These are phyloP conservation scores for Thalassiosira hispida DNA, from an alignment of 352 stramenopile genomes.

Conservation along the genomic window DNA sequence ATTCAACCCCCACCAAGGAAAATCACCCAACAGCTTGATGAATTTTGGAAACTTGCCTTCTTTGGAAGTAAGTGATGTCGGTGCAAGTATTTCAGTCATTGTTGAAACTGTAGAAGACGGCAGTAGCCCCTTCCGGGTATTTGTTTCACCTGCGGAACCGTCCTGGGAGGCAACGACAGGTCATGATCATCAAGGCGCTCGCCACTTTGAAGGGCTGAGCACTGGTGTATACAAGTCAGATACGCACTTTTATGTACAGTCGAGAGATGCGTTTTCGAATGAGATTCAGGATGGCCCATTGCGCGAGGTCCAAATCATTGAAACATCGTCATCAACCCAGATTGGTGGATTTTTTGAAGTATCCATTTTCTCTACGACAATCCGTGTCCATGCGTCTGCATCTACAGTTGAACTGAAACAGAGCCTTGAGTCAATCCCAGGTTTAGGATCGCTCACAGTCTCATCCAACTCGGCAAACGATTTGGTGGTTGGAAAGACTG, in stretches of 20 bases:
- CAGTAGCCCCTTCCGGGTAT: constrained; percentile 69
- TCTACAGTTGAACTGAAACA: constrained; percentile 84
- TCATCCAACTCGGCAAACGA: constrained; percentile 89
- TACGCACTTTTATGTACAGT: constrained; percentile 91
- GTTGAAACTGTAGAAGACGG: constrained; percentile 58
- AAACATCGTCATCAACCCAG: constrained; percentile 82
- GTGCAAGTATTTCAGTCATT: constrained; percentile 38
- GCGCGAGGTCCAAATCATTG: constrained; percentile 91
- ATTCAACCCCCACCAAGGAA: constrained; percentile 69
- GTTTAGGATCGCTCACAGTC: constrained; percentile 89
- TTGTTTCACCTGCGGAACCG: constrained; percentile 65
- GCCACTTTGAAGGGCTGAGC: constrained; percentile 75
- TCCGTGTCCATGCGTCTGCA: constrained; percentile 81
- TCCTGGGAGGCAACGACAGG: constrained; percentile 62
- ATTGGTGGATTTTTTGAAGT: constrained; percentile 85
- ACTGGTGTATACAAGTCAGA: constrained; percentile 73
- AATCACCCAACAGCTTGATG: constrained; percentile 48
- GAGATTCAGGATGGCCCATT: constrained; percentile 87
- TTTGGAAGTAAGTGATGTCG: constrained; percentile 42
- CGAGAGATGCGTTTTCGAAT: constrained; percentile 91
- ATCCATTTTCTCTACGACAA: constrained; percentile 77
- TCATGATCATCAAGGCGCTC: constrained; percentile 66
- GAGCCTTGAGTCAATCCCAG: constrained; percentile 87
- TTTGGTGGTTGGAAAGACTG: constrained; percentile 76
- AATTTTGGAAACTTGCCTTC: constrained; percentile 84